A percentile compares a stretch with the other conserved stretches of the same genome.
Evolutionary conservation across 2,329 filamentous ascomycete genomes (phyloP).

Genomic region (Chrysosphaeria jannelii): DNA sequence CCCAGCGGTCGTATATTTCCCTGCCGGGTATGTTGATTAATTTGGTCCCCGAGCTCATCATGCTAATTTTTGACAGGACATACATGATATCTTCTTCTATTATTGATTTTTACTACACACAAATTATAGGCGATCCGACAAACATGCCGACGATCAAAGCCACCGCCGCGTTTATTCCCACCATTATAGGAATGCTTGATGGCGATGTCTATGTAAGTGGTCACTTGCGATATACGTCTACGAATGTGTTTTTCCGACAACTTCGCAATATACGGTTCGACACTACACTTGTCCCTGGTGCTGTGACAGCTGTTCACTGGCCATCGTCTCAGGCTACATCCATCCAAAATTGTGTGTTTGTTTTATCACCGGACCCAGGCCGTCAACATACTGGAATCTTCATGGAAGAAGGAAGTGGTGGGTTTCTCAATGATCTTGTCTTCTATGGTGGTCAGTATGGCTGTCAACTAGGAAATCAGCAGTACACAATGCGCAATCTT

Average conservation of each 20-base stretch:
- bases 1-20: conserved; percentile 6
- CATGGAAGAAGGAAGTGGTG: conserved; percentile 33
- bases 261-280: conserved; percentile 6
- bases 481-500: conserved; percentile 40
- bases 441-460: conserved; percentile 41
- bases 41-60: neutral
- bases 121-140: conserved; percentile 5
- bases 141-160: conserved; percentile 6
- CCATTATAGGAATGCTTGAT: conserved; percentile 16
- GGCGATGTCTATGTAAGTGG: conserved; percentile 15
- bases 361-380: conserved; percentile 14
- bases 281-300: conserved; percentile 4
- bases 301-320: conserved; percentile 22
- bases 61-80: conserved; percentile 2
- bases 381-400: conserved; percentile 26
- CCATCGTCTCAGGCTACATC: conserved; percentile 34
- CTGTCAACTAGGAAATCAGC: conserved; percentile 27
- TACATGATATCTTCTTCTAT: conserved; percentile 6
- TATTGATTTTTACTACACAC: conserved; percentile 6
- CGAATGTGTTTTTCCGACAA: conserved; percentile 17
- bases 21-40: conserved; percentile 3
- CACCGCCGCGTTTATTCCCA: conserved; percentile 13
- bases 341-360: conserved; percentile 26
- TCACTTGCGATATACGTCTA: conserved; percentile 17
- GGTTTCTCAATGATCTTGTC: conserved; percentile 35